Evolutionary conservation across 164 flowering plant genomes (phyloP), one percentile per base, ranked within the genome.

Genomic region (Umbellularia californica): DNA sequence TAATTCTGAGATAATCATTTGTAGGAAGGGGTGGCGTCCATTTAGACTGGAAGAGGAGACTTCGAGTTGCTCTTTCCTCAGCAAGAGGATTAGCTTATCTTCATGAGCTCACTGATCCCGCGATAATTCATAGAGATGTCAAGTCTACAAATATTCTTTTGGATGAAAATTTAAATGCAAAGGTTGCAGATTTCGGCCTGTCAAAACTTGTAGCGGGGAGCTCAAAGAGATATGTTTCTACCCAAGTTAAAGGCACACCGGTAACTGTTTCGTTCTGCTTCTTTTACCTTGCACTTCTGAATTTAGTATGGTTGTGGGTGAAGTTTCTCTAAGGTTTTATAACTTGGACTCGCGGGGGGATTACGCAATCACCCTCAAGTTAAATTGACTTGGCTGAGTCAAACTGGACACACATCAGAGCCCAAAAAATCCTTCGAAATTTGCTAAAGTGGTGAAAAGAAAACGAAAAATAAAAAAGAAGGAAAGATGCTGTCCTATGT

Each of bases 231-330:
- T 73, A 83, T 65, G 76, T 85, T 25, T 71, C 84, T 12, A 85
- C 88, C 65, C 83, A 85, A 77, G 85, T 85, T 47, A 85, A 84
- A 71, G 87, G 87, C 63, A 83, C 85, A 41, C 72, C 83, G 84
- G 87, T 84, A 19, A 70, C 81, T 75, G 3, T 20, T 11, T 41
- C 33, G 14, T 41, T 9, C 47, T 41, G 47, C 47, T 41, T 35
- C 41, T 35, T 35, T 0, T 35, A 35, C 7, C 1, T 35, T 35
- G 47, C 10, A 35, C 9, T 7, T 35, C 1, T 30, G 15, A 30
- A 13, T 66, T 27, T 12, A 17, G 20, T 17, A 19, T 28, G 35
- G 1, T 20, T 25, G 3, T 15, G 19, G 14, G 9, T 66, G 5
- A 4, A 3, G 33, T 22, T 28, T 17, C 69, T 17, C 9, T 30